Percentiles rank a stretch among this genome's conserved stretches.
These are phyloP conservation scores for Euphorbia tirucalli DNA, from an alignment of 345 rosid genomes.

Conservation along the genomic window DNA sequence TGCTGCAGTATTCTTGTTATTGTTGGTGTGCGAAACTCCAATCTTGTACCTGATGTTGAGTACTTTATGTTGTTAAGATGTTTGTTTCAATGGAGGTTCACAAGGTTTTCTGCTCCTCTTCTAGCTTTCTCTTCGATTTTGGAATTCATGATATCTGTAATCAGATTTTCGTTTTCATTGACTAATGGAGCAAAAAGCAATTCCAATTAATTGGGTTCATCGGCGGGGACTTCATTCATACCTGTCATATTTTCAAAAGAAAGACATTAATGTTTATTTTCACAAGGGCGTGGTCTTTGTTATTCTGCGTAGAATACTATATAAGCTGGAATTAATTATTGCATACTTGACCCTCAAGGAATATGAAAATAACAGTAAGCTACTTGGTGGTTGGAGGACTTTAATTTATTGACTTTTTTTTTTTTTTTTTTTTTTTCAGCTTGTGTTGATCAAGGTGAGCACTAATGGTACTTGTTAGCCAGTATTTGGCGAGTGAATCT, in stretches of 20 bases:
- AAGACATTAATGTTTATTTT: background rate
- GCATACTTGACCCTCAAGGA: background rate
- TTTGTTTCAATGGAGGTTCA: background rate
- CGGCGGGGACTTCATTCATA: background rate
- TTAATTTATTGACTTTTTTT: no score
- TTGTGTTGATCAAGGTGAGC: slow-evolving; percentile 31
- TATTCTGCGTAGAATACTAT: background rate
- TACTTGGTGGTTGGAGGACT: no score
- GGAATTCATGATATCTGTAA: background rate
- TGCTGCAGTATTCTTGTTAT: background rate
- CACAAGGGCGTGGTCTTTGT: background rate
- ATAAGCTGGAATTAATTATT: background rate
- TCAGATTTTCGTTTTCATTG: background rate
- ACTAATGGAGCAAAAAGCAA: background rate
- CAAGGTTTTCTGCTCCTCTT: background rate
- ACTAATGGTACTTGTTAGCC: slow-evolving; percentile 14
- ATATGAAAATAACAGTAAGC: background rate
- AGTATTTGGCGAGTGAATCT: background rate
- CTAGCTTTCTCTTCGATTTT: background rate
- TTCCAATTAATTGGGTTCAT: no score
- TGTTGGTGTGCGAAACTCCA: background rate
- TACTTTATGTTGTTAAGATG: background rate
- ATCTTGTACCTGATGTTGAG: background rate
- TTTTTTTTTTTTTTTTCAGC: slow-evolving; percentile 29
- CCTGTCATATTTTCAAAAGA: background rate